Conservation (phyloP, 179 eudicot species). For the Silene vulgaris region DNA sequence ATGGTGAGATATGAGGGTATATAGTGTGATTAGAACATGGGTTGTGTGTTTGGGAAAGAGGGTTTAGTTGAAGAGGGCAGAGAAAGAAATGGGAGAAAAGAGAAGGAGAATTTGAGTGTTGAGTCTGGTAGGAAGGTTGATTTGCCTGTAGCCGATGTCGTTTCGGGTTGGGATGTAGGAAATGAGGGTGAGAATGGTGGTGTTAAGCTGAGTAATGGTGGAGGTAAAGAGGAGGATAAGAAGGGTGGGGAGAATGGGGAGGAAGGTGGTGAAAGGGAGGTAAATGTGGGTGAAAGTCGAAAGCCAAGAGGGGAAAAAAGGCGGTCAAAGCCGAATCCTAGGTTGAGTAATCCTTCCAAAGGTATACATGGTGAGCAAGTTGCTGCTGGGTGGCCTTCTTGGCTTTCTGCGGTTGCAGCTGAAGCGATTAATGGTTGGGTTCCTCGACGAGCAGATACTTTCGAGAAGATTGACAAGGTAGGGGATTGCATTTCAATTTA, state of each 20-base stretch:
- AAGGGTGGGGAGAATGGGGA: constrained; percentile 27
- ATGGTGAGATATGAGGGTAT: constrained; percentile 47
- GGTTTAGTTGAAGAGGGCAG: constrained; percentile 26
- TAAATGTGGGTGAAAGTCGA: constrained; percentile 28
- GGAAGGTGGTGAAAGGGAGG: constrained; percentile 28
- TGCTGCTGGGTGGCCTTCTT: constrained; percentile 79
- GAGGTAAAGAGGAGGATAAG: constrained; percentile 25
- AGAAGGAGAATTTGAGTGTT: constrained; percentile 23
- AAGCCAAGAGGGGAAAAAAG: constrained; percentile 42
- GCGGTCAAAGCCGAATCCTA: constrained; percentile 44
- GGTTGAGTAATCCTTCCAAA: constrained; percentile 51
- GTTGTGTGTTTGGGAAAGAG: constrained; percentile 46
- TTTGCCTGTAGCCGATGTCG: constrained; percentile 27
- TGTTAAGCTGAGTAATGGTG: constrained; percentile 38
- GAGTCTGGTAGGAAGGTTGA: constrained; percentile 37
- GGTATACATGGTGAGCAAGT: constrained; percentile 63
- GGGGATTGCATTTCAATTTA: constrained; percentile 1
- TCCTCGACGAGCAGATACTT: constrained; percentile 71
- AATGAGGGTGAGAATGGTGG: constrained; percentile 36
- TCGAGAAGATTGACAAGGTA: constrained; percentile 73
- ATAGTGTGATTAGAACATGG: constrained; percentile 32
- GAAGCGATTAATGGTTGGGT: constrained; percentile 78
- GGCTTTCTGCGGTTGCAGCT: constrained; percentile 65
- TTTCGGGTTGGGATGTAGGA: constrained; percentile 22
- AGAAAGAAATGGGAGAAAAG: constrained; percentile 29